Evolutionary conservation across 768 basidiomycete genomes (phyloP).

Genomic region (Auricularia auricula-judae): DNA sequence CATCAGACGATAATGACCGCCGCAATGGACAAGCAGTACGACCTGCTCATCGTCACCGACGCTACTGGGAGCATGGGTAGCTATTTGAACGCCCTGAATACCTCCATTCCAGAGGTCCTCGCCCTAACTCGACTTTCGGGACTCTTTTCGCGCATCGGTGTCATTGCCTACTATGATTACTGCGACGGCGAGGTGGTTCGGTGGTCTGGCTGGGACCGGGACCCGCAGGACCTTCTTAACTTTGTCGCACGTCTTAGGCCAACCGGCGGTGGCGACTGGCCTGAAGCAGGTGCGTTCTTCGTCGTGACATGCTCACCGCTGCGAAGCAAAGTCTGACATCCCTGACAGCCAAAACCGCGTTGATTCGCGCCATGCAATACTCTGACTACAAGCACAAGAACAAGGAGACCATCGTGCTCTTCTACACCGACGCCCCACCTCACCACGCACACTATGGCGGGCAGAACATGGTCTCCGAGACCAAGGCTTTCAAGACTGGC

Average conservation of each 20-base stretch:
- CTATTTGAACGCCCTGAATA: constrained; percentile 13
- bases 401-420: constrained; percentile 15
- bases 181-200: constrained; percentile 12
- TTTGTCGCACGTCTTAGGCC: constrained; percentile 11
- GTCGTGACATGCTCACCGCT: neutral
- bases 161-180: constrained; percentile 19
- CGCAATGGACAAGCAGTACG: constrained; percentile 6
- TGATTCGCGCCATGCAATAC: constrained; percentile 15
- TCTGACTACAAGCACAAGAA: constrained; percentile 14
- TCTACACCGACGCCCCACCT: constrained; percentile 21
- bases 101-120: constrained; percentile 18
- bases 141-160: constrained; percentile 16
- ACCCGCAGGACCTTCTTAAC: constrained; percentile 8
- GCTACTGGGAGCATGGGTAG: constrained; percentile 17
- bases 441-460: constrained; percentile 13
- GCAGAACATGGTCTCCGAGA: constrained; percentile 12
- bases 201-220: constrained; percentile 17
- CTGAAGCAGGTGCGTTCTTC: constrained; percentile 10
- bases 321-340: neutral
- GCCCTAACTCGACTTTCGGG: constrained; percentile 17
- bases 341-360: constrained; percentile 15
- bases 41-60: constrained; percentile 18
- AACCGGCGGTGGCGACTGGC: constrained; percentile 17
- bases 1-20: neutral
- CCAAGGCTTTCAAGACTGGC: constrained; percentile 13